Conservation (phyloP, 805 yeast species). For the Hanseniaspora meyeri region DNA sequence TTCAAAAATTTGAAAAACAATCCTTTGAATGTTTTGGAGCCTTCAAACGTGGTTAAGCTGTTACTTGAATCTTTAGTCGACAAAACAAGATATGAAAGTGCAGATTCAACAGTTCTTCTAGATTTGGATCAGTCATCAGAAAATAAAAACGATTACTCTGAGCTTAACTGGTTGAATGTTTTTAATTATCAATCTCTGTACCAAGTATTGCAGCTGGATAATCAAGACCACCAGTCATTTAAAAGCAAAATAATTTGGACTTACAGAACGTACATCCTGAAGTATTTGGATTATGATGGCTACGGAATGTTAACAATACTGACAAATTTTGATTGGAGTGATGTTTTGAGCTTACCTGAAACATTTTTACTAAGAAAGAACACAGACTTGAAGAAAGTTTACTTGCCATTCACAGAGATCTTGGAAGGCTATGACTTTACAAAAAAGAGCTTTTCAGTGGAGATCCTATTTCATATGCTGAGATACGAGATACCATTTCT, state of each 20-base stretch:
- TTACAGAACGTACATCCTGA: background rate
- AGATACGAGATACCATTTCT: background rate
- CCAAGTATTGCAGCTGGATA: conserved; percentile 5
- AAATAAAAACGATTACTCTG: background rate
- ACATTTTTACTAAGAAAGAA: background rate
- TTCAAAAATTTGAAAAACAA: background rate
- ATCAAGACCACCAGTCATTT: background rate
- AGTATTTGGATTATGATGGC: conserved; percentile 4
- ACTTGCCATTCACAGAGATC: background rate
- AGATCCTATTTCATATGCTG: conserved; percentile 2
- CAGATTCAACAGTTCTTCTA: background rate
- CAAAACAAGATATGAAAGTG: background rate
- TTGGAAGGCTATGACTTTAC: background rate
- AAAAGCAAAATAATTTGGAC: conserved; percentile 3
- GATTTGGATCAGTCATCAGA: background rate
- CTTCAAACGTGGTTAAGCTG: background rate
- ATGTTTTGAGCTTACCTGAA: background rate
- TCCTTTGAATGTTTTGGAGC: conserved; percentile 1
- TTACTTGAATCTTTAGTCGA: conserved; percentile 2
- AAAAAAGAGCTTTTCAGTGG: conserved; percentile 2
- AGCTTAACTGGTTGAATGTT: conserved; percentile 9
- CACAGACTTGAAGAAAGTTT: background rate
- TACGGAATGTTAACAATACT: conserved; percentile 7
- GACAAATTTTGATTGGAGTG: conserved; percentile 5
- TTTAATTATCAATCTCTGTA: background rate